Percentiles rank a stretch among this genome's conserved stretches.
phyloP scores from a whole-genome alignment of 2,329 filamentous ascomycete genomes.

The Phoma sp. region DNA sequence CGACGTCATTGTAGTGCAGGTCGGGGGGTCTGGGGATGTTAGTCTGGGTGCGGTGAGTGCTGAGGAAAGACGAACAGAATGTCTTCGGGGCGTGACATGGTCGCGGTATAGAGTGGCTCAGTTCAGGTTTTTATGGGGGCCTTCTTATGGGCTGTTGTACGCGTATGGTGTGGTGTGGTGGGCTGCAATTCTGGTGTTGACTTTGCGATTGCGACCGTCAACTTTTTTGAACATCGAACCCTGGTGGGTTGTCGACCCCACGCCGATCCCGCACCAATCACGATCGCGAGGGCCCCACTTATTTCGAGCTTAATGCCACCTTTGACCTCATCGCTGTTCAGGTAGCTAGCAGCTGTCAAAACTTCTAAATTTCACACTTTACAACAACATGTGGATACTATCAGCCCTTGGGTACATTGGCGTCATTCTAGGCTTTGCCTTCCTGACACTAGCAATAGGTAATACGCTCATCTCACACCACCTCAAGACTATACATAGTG shows the following conservation, averaged over 20 bases:
- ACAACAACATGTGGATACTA: slow-evolving; percentile 83
- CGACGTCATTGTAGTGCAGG: slow-evolving; percentile 94
- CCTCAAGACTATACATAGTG: background rate
- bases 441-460: slow-evolving; percentile 94
- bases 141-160: too few species aligned
- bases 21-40: slow-evolving; percentile 76
- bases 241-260: slow-evolving; percentile 28
- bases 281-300: background rate
- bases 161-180: background rate
- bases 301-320: slow-evolving; percentile 30
- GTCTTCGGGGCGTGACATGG: slow-evolving; percentile 97
- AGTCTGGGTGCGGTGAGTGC: slow-evolving; percentile 17
- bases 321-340: slow-evolving; percentile 36
- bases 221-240: background rate
- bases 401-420: slow-evolving; percentile 90
- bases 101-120: slow-evolving; percentile 47
- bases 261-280: slow-evolving; percentile 21
- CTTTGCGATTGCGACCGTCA: background rate
- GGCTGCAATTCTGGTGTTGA: background rate
- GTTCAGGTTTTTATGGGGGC: background rate
- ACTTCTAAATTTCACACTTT: slow-evolving; percentile 4
- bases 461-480: slow-evolving; percentile 24
- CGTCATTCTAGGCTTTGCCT: slow-evolving; percentile 86
- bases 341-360: slow-evolving; percentile 11
- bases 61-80: slow-evolving; percentile 69